Evolutionary conservation across 805 yeast species (phyloP).

Genomic region (Wickerhamomyces silvicola): DNA sequence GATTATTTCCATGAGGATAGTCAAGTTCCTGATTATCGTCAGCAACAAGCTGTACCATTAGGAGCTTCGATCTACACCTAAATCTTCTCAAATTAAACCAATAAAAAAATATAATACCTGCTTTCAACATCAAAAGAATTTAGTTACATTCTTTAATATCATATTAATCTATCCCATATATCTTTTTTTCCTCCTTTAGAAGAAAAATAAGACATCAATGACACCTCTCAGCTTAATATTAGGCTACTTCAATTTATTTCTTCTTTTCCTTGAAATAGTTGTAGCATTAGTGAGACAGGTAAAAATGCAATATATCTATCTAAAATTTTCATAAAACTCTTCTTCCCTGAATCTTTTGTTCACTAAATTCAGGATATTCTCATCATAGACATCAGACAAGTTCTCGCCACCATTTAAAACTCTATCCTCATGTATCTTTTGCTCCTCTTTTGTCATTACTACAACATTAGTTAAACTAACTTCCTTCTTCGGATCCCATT

Average conservation of each 20-base stretch:
- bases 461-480: constrained; percentile 74
- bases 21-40: constrained; percentile 21
- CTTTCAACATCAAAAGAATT: constrained; percentile 1
- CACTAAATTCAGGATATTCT: constrained; percentile 51
- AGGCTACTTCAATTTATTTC: no score
- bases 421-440: constrained; percentile 66
- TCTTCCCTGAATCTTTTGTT: constrained; percentile 70
- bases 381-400: constrained; percentile 56
- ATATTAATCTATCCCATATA: background rate
- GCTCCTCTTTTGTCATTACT: constrained; percentile 85
- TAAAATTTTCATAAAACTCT: constrained; percentile 56
- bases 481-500: constrained; percentile 74
- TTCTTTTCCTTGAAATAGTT: no score
- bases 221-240: no score
- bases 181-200: no score
- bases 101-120: background rate
- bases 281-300: background rate
- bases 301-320: constrained; percentile 14
- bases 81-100: background rate
- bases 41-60: constrained; percentile 22
- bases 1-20: constrained; percentile 70
- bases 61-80: constrained; percentile 24
- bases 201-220: no score
- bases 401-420: constrained; percentile 65
- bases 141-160: background rate